Base-by-base conservation (phyloP, 306 rosid species). In the Ochetophila trinervis region DNA sequence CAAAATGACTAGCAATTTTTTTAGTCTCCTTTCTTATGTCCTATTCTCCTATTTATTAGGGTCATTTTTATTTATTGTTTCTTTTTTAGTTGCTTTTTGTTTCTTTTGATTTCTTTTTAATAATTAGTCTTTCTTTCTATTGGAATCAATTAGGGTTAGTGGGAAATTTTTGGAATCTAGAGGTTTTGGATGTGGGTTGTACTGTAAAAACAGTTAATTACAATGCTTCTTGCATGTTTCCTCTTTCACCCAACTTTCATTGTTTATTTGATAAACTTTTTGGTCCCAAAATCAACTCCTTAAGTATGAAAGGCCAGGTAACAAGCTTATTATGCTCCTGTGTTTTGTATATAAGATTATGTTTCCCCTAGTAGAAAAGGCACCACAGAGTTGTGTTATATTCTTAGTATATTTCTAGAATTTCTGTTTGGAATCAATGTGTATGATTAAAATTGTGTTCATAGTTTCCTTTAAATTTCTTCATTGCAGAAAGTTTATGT, bases 1-100 rank as follows among this genome's bases (percentile, higher is more conserved):
- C 94, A 12, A 78, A 86, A 9, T 72, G 73, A 65, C 84, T 91
- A 89, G 97, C 88, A 78, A 10, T 37, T 15, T 22, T 17, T 52
- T 5, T 30, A 53, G n/a, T 16, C 27, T 44, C 27, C n/a, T n/a
- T 47, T 66, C 60, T 53, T 37, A 16, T 64, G 62, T 48, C 16
- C 36, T 48, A 18, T 49, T 47, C 19, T 42, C 15, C 30, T 51
- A 8, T 73, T 8, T 15, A 4, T 21, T 21, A n/a, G 5, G 51
- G 10, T 53, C 2, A 10, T 48, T 37, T n/a, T n/a, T n/a, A n/a
- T n/a, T n/a, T n/a, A n/a, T 55, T 0, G 34, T 64, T 5, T 18
- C 9, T 22, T 17, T 54, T 65, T 14, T 18, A 62, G 58, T 50
- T 21, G 17, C 6, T 18, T 23, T 6, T 32, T n/a, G 19, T 23